A percentile compares a stretch with the other conserved stretches of the same genome.
Evolutionary conservation across 305 asterid genomes (phyloP).

Genomic region (Caryopteris hybrid): DNA sequence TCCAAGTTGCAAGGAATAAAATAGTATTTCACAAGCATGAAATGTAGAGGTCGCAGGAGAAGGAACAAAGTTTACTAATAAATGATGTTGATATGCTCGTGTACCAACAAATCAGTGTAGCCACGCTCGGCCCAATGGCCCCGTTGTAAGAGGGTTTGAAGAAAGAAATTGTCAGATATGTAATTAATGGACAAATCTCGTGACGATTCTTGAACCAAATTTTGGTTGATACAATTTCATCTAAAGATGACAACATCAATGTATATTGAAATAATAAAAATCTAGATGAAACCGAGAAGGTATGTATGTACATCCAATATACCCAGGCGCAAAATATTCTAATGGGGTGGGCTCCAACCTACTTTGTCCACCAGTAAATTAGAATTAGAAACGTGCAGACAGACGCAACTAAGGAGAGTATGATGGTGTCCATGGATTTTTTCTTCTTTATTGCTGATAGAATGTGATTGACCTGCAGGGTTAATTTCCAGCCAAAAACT

Average conservation of each 20-base stretch:
- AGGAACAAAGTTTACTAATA: too few relatives aligned
- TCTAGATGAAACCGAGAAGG: constrained; percentile 25
- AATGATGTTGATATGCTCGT: too few relatives aligned
- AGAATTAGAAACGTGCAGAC: constrained; percentile 79
- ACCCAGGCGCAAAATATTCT: constrained; percentile 21
- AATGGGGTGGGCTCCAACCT: constrained; percentile 35
- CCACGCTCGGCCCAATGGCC: too few relatives aligned
- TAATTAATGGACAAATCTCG: too few relatives aligned
- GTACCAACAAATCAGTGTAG: too few relatives aligned
- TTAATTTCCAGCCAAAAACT: background rate
- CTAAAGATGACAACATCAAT: constrained; percentile 10
- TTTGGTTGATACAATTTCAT: constrained; percentile 16
- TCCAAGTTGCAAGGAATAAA: too few relatives aligned
- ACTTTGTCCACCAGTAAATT: constrained; percentile 94
- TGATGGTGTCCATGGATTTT: constrained; percentile 87
- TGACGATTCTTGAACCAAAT: constrained; percentile 16
- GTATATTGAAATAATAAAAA: constrained; percentile 18
- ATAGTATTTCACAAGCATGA: too few relatives aligned
- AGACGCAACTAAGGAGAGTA: constrained; percentile 89
- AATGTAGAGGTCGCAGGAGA: too few relatives aligned
- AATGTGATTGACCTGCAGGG: constrained; percentile 71
- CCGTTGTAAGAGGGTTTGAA: too few relatives aligned
- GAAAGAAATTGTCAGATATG: too few relatives aligned
- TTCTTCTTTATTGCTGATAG: constrained; percentile 89
- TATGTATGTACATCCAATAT: constrained; percentile 38